A percentile compares a stretch with the other conserved stretches of the same genome.
Evolutionary conservation across 306 rosid genomes (phyloP).

Genomic region (Hylodesmum podocarpum): DNA sequence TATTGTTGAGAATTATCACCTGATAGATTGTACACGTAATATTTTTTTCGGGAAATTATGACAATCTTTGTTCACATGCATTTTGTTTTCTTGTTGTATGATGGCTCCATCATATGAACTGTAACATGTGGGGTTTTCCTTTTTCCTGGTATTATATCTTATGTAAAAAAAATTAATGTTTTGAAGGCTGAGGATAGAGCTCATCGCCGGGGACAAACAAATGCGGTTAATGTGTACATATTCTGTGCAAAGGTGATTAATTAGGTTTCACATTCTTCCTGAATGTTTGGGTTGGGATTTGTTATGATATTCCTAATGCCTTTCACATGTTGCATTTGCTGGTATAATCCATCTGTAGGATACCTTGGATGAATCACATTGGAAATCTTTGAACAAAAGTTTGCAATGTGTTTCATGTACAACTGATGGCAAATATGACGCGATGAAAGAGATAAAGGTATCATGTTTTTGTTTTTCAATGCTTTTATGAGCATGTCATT

Average conservation of each 20-base stretch:
- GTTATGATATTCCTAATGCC: slow-evolving; percentile 13
- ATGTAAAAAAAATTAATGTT: slow-evolving; percentile 30
- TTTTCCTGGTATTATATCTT: slow-evolving; percentile 14
- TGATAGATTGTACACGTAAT: background rate
- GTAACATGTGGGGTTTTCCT: slow-evolving; percentile 12
- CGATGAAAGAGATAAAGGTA: slow-evolving; percentile 70
- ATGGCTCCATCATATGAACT: slow-evolving; percentile 20
- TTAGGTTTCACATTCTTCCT: slow-evolving; percentile 23
- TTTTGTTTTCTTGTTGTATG: slow-evolving; percentile 10
- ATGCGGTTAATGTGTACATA: slow-evolving; percentile 87
- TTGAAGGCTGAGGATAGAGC: slow-evolving; percentile 98
- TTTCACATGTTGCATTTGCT: slow-evolving; percentile 29
- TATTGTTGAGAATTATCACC: slow-evolving; percentile 6
- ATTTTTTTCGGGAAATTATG: background rate
- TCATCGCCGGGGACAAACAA: slow-evolving; percentile 91
- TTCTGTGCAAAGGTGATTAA: slow-evolving; percentile 87
- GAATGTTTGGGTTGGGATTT: slow-evolving; percentile 18
- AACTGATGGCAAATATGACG: slow-evolving; percentile 84
- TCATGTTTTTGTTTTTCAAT: background rate
- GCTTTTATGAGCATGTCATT: background rate
- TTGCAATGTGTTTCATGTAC: slow-evolving; percentile 78
- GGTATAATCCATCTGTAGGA: slow-evolving; percentile 55
- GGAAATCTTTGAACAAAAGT: slow-evolving; percentile 77
- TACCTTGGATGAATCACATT: slow-evolving; percentile 73
- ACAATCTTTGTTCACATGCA: background rate